These are phyloP conservation scores for Calocybe indica DNA, from an alignment of 768 basidiomycete genomes.

Conservation along the genomic window DNA sequence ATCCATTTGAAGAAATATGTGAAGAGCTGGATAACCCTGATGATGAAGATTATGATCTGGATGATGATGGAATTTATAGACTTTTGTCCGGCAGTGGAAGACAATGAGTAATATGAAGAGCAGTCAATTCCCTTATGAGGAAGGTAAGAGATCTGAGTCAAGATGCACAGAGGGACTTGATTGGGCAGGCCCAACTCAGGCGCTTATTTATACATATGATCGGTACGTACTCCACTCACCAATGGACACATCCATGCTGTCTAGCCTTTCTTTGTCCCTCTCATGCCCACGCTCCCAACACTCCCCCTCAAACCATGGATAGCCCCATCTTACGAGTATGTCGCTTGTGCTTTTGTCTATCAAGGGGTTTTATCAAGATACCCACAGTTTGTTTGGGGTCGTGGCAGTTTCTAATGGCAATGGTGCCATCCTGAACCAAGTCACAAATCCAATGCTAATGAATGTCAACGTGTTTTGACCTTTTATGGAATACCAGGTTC, in stretches of 20 bases:
- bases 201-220: too few species aligned
- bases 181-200: too few species aligned
- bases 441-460: not conserved
- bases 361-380: conserved; percentile 24
- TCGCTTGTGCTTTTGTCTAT: not conserved
- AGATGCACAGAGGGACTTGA: too few species aligned
- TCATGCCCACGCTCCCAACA: not conserved
- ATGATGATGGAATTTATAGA: conserved; percentile 10
- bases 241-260: too few species aligned
- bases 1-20: conserved; percentile 3
- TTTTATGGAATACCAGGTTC: conserved; percentile 8
- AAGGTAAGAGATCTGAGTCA: too few species aligned
- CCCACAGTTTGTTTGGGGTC: conserved; percentile 11
- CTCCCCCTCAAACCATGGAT: not conserved
- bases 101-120: too few species aligned
- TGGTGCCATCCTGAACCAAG: not conserved
- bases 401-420: not conserved
- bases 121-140: too few species aligned
- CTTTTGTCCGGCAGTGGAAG: too few species aligned
- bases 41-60: conserved; percentile 8
- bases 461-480: not conserved
- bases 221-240: too few species aligned
- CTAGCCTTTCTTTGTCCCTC: too few species aligned
- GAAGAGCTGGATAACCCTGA: conserved; percentile 3
- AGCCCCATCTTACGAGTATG: not conserved